Base-by-base conservation (phyloP, 78 protist species). In the Polysphondylium violaceum region DNA sequence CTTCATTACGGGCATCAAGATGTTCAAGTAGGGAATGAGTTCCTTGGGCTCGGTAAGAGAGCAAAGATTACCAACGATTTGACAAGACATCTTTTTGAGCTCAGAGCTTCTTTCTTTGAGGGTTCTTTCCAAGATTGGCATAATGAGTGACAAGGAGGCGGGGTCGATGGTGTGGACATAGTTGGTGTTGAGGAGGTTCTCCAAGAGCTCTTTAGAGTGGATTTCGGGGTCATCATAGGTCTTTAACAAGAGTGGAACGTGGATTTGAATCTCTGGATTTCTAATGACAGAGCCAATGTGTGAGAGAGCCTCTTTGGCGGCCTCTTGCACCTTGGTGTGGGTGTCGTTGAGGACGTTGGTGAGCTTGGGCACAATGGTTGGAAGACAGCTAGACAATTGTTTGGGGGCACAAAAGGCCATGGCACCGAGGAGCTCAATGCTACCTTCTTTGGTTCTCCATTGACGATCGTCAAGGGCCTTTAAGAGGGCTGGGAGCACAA, bases 321-420 rank as follows among this genome's bases (percentile, higher is more conserved):
- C 97, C 11, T 76, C 88, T 44, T 93, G 96, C 11, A 98, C 99
- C 53, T 96, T 78, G 21, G 76, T 50, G 64, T 98, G 98, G 21
- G 98, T 58, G 79, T 97, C 97, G 9, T 87, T 79, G 23, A 97
- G 83, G 0, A 75, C 94, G 43, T 87, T 63, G 41, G 78, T 50
- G 25, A 98, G 75, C 40, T 68, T 83, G 17, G 99, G 99, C 73
- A 98, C 98, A 36, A 97, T 81, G 33, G 60, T 55, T 23, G 99
- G 99, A 51, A 98, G 94, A 61, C 95, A 86, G 8, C 93, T 31
- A 11, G 97, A 86, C 31, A 98, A 88, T 91, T 96, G 98, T 76
- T 94, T 81, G 2, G 99, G 98, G 0, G 98, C 95, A 76, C 98
- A 96, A 79, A 59, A 85, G 11, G 99, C 97, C 98, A 98, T 96